These are phyloP conservation scores for Barnettozyma hawaiiensis DNA, from an alignment of 1,139 yeast species.

Conservation along the genomic window DNA sequence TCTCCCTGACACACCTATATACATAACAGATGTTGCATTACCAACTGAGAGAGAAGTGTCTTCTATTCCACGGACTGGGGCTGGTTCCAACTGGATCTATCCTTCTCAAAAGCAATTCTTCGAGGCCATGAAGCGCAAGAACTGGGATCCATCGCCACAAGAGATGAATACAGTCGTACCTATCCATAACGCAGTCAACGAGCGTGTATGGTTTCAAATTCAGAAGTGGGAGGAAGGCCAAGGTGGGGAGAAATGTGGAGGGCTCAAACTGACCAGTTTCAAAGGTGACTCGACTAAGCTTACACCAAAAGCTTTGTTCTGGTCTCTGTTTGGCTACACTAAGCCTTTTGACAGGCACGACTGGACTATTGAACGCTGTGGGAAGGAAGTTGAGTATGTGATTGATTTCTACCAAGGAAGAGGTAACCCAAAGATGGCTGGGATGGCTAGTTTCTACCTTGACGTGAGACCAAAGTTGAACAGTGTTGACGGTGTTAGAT, in stretches of 20 bases:
- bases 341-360: conserved; percentile 95
- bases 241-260: conserved; percentile 71
- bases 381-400: conserved; percentile 77
- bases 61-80: conserved; percentile 76
- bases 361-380: conserved; percentile 90
- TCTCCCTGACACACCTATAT: conserved; percentile 28
- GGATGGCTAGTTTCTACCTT: conserved; percentile 60
- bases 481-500: conserved; percentile 68
- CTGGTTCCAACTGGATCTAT: conserved; percentile 74
- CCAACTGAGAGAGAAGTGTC: conserved; percentile 73
- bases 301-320: conserved; percentile 86
- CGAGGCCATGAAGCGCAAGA: conserved; percentile 89
- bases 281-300: conserved; percentile 81
- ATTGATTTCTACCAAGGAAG: conserved; percentile 83
- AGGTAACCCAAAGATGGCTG: conserved; percentile 40
- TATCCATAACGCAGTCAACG: conserved; percentile 90
- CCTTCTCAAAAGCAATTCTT: conserved; percentile 94
- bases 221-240: conserved; percentile 70
- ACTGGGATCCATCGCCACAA: conserved; percentile 73
- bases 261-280: conserved; percentile 77
- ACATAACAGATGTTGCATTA: conserved; percentile 34
- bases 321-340: conserved; percentile 57
- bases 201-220: conserved; percentile 85
- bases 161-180: conserved; percentile 94
- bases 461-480: conserved; percentile 93